Base-by-base conservation (phyloP, 2,329 filamentous ascomycete species). In the Laburnicola sp. region DNA sequence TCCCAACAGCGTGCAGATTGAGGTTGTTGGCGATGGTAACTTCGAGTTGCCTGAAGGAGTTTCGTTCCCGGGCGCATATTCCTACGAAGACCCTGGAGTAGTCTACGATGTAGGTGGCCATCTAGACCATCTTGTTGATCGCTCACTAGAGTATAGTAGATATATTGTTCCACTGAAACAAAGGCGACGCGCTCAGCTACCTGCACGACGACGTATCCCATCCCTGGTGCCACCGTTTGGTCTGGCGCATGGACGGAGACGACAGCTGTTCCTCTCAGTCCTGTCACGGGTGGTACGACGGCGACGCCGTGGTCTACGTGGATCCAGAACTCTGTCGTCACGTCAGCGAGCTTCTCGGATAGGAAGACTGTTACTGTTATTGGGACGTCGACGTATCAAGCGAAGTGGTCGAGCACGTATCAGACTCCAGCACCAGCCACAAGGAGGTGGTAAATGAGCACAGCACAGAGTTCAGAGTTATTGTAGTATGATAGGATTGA, bases 21-120 rank as follows among this genome's bases (percentile, higher is more conserved):
- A 70, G 41, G 69, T 76, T n/a, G 64, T 58, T 3, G 68, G 66
- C 2, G 54, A 62, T 32, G 70, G 70, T 3, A 53, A 32, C 25
- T 59, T 66, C 6, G 57, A 63, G 35, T 55, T 73, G 4, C 70
- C 70, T 1, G 53, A 64, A 16, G 68, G 68, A 48, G 79, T 80
- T 26, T 72, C 76, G 59, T 77, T 80, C 61, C 73, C 77, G 26
- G 70, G 72, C 10, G 71, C 65, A 22, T 77, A 76, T 57, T 59
- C 63, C 31, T 70, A 70, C 30, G 59, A 65, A 5, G 68, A 71
- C 36, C 70, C 72, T 1, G 64, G 70, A 1, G 65, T 74, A 21
- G 67, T 74, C 3, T 68, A 72, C 45, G 66, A 74, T 46, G 70
- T 73, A 57, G 30, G 59, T 48, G 10, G 25, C 23, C 40, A 9